Evolutionary conservation across 768 basidiomycete species (phyloP).

Genomic region (Rhodotorula diobovata): DNA sequence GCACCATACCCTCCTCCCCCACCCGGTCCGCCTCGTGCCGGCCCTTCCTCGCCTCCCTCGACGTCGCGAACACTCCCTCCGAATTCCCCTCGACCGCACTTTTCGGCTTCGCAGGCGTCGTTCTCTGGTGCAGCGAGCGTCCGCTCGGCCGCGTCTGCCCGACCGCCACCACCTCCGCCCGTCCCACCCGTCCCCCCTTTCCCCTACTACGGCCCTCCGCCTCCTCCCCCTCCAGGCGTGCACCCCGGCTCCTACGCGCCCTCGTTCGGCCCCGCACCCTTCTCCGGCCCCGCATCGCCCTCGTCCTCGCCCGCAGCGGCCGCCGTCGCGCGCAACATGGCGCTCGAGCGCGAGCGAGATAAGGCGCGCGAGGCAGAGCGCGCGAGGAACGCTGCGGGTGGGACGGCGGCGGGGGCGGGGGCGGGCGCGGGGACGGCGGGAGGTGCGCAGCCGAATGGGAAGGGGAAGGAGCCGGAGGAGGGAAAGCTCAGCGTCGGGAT

Average conservation of each 20-base stretch:
- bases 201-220: neutral
- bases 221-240: neutral
- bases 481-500: conserved; percentile 22
- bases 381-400: neutral
- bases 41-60: neutral
- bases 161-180: neutral
- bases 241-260: neutral
- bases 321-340: conserved; percentile 4
- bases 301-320: neutral
- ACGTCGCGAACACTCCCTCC: neutral
- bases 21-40: neutral
- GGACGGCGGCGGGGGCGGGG: neutral
- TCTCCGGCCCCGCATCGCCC: neutral
- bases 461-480: conserved; percentile 7
- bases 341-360: neutral
- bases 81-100: neutral
- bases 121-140: neutral
- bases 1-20: neutral
- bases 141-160: neutral
- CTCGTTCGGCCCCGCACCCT: neutral
- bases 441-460: neutral
- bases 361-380: neutral
- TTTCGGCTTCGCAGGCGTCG: neutral
- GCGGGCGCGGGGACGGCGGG: neutral
- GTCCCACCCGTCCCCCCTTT: neutral